Percentiles rank a stretch among this genome's conserved stretches.
Conservation (phyloP, 1,284 basidiomycete genomes). For the Microbotryum scabiosae region DNA sequence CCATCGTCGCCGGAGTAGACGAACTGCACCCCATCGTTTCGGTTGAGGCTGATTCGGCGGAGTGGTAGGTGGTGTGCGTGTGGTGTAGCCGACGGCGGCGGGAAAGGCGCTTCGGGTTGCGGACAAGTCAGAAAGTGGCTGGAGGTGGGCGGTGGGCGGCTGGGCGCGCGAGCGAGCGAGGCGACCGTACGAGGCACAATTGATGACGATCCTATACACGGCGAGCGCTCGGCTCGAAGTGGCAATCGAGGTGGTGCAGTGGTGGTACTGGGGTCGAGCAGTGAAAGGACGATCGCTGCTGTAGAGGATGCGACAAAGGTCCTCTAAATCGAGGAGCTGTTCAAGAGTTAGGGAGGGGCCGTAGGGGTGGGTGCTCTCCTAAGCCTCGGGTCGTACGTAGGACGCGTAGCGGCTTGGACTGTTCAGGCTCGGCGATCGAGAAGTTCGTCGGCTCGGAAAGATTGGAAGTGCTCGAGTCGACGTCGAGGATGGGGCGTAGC, state of each 20-base stretch:
- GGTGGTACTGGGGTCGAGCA: neutral
- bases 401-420: too few species aligned
- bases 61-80: neutral
- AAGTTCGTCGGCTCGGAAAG: too few species aligned
- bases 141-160: neutral
- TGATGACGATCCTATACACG: neutral
- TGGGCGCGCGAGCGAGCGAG: neutral
- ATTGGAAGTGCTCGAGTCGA: neutral
- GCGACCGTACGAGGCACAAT: neutral
- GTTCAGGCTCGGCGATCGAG: too few species aligned
- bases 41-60: neutral
- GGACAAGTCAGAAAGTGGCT: neutral
- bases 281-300: neutral
- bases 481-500: neutral
- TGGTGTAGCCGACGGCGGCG: neutral
- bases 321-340: too few species aligned
- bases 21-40: constrained; percentile 24
- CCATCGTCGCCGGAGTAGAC: neutral
- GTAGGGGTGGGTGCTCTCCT: too few species aligned
- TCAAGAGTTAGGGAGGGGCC: too few species aligned
- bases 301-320: neutral
- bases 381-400: too few species aligned
- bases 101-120: neutral
- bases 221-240: too few species aligned
- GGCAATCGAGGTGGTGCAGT: neutral